A percentile compares a stretch with the other conserved stretches of the same genome.
Conservation (phyloP, 2,329 filamentous ascomycete species). For the Exophiala oligosperma region DNA sequence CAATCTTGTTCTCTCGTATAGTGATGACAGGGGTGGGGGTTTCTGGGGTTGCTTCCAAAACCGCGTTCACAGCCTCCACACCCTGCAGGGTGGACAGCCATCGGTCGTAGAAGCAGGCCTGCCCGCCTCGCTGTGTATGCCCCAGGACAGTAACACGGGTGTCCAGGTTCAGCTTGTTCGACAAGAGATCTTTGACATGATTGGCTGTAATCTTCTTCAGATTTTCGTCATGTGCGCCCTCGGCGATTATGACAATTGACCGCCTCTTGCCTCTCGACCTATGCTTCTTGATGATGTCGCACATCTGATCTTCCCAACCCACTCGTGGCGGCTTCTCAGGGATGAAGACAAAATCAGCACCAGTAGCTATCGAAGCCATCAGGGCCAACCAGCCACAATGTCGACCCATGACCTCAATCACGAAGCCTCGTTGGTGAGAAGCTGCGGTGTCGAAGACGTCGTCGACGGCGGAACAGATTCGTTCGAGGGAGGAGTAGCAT, state of each 20-base stretch:
- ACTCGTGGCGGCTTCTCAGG: conserved; percentile 86
- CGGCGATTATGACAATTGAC: conserved; percentile 96
- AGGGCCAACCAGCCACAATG: conserved; percentile 97
- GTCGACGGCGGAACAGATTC: conserved; percentile 95
- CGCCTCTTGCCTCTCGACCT: conserved; percentile 87
- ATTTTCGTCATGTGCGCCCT: conserved; percentile 83
- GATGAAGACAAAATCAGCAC: conserved; percentile 95
- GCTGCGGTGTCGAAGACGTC: conserved; percentile 91
- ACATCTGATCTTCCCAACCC: conserved; percentile 91
- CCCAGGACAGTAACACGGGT: conserved; percentile 93
- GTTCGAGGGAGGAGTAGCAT: conserved; percentile 87
- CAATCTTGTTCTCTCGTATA: conserved; percentile 97
- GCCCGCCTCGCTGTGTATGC: conserved; percentile 94
- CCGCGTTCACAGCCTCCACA: conserved; percentile 88
- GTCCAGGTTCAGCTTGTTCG: conserved; percentile 76
- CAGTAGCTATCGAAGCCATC: conserved; percentile 92
- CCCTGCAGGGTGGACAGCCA: conserved; percentile 92
- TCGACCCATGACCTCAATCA: conserved; percentile 97
- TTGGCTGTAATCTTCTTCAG: conserved; percentile 79
- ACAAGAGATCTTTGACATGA: conserved; percentile 86
- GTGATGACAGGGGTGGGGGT: conserved; percentile 93
- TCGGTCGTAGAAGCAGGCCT: conserved; percentile 89
- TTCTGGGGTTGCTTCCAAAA: conserved; percentile 83
- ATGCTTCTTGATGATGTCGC: conserved; percentile 73
- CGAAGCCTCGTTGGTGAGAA: conserved; percentile 93